These are phyloP conservation scores for Lasiodiplodia sp. DNA, from an alignment of 2,329 filamentous ascomycete species.

Conservation along the genomic window DNA sequence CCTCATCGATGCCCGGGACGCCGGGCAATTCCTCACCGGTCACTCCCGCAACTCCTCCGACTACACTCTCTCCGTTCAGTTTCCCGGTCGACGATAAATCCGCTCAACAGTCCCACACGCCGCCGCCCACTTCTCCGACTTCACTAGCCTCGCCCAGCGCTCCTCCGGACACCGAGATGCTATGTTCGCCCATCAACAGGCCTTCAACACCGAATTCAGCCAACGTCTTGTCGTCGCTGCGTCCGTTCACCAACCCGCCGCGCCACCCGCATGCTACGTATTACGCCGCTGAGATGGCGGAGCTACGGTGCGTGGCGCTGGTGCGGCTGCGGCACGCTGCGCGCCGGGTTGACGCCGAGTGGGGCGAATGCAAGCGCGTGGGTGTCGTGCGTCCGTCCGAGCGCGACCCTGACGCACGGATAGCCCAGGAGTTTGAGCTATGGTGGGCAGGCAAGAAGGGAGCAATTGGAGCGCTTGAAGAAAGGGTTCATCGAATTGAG, in stretches of 20 bases:
- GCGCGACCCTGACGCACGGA: constrained; percentile 19
- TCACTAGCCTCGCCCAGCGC: background rate
- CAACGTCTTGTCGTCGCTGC: background rate
- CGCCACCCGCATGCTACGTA: constrained; percentile 45
- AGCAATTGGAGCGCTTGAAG: constrained; percentile 14
- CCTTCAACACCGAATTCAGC: constrained; percentile 31
- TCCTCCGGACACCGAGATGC: constrained; percentile 29
- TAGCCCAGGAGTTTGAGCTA: constrained; percentile 21
- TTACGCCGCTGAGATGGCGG: constrained; percentile 46
- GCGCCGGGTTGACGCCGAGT: constrained; percentile 46
- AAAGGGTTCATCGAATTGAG: constrained; percentile 9
- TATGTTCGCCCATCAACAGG: constrained; percentile 34
- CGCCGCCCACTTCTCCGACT: background rate
- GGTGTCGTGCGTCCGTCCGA: constrained; percentile 24
- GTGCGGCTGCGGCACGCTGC: constrained; percentile 52
- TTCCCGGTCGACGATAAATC: constrained; percentile 35
- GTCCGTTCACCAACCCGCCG: constrained; percentile 42
- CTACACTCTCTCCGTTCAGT: constrained; percentile 39
- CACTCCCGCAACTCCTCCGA: constrained; percentile 32
- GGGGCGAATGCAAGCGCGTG: constrained; percentile 36
- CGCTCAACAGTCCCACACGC: background rate
- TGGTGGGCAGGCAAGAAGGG: constrained; percentile 27
- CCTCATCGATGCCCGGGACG: constrained; percentile 36
- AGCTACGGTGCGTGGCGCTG: constrained; percentile 50
- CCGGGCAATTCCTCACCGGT: constrained; percentile 34